Evolutionary conservation across 768 basidiomycete genomes (phyloP), one percentile per base, ranked within the genome.

Genomic region (Hypholoma fasciculare): DNA sequence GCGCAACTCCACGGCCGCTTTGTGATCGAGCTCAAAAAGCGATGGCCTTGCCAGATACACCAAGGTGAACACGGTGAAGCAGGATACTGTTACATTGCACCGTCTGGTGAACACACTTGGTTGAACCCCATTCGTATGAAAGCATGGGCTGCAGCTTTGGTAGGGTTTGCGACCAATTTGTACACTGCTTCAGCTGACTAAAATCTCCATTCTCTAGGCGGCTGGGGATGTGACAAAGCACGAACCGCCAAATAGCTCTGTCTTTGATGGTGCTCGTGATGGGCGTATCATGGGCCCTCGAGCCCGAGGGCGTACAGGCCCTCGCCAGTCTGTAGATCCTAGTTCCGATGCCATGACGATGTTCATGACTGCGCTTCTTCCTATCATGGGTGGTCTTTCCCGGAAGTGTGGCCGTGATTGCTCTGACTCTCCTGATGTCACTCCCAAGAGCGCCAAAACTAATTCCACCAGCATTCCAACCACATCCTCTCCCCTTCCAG

Each of bases 11-110:
- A 64, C 19, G 61, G 61, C 1, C 12, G 19, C 17, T 44, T 59
- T 7, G 54, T 64, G 30, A 37, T 60, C 2, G 47, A 64, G 52
- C 49, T 64, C 51, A 64, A 64, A 55, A 36, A 49, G 39, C 50
- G 62, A 17, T 64, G 61, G 57, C 54, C 58, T 30, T 64, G 63
- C 30, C 34, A 62, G 30, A 50, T 47, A 14, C 63, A 64, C 46
- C 56, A 54, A 26, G 61, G 61, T 17, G 61, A 64, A 34, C 58
- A 64, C 49, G 54, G 61, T 9, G 61, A 62, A 17, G 37, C 47
- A 5, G 63, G 61, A 16, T 38, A 56, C 36, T 64, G 63, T 46
- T 64, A 54, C 26, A 43, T 62, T 30, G 38, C 36, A 11, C 36
- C 50, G 7, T 44, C 46, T 8, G 58, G 63, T 17, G 55, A 52